Evolutionary conservation across 108 stramenopile genomes (phyloP).

Genomic region (Pseudonitzschia pungens): DNA sequence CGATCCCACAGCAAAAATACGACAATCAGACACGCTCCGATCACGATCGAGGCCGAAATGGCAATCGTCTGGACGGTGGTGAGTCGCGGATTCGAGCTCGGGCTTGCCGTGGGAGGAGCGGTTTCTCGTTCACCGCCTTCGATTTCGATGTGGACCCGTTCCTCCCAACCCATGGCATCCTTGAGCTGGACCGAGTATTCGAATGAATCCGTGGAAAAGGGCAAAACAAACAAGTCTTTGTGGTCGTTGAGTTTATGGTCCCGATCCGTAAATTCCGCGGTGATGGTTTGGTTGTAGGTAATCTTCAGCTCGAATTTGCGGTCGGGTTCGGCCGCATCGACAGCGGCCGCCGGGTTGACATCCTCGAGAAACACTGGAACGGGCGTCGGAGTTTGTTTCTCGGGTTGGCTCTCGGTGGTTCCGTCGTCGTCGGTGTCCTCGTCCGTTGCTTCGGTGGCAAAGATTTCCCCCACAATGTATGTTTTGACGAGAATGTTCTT

Average conservation of each 20-base stretch:
- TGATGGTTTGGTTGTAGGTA: background rate
- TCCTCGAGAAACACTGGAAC: background rate
- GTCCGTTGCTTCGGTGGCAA: background rate
- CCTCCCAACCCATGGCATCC: conserved; percentile 8
- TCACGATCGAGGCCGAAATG: conserved; percentile 27
- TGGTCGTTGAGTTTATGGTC: conserved; percentile 6
- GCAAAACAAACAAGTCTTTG: conserved; percentile 19
- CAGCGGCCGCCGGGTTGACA: no score
- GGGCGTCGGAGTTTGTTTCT: conserved; percentile 18
- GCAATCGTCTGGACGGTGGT: background rate
- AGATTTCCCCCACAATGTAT: background rate
- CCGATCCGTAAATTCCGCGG: background rate
- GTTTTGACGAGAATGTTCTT: conserved; percentile 8
- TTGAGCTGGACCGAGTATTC: conserved; percentile 18
- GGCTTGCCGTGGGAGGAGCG: background rate
- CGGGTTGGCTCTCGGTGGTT: background rate
- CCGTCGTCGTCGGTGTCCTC: background rate
- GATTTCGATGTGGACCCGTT: conserved; percentile 11
- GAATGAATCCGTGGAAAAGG: conserved; percentile 19
- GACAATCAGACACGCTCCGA: conserved; percentile 22
- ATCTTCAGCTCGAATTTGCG: background rate
- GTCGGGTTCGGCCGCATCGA: no score
- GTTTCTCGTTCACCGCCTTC: conserved; percentile 8
- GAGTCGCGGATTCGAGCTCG: background rate
- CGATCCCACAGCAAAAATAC: conserved; percentile 35